These are phyloP conservation scores for Heimioporus retisporus DNA, from an alignment of 1,284 basidiomycete species.

Conservation along the genomic window DNA sequence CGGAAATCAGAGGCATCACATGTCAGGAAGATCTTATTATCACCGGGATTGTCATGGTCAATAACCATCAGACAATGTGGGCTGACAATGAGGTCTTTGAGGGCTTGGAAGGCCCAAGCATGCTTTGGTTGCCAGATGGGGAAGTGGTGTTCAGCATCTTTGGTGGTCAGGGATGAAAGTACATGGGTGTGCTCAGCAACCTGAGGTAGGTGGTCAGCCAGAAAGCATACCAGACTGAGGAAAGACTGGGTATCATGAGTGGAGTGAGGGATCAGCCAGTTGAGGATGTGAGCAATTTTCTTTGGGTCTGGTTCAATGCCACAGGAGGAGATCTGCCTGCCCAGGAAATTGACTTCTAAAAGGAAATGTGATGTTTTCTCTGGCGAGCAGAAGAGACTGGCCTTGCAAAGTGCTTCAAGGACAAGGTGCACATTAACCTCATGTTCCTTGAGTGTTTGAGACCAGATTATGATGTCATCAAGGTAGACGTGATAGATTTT, in stretches of 20 bases:
- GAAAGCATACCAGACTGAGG: conserved; percentile 45
- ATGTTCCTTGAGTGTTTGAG: conserved; percentile 41
- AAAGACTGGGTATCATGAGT: conserved; percentile 45
- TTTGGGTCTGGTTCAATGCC: not conserved
- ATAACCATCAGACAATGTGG: conserved; percentile 13
- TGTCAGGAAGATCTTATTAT: conserved; percentile 49
- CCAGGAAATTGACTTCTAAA: not conserved
- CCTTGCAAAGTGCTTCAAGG: not conserved
- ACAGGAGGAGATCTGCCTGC: not conserved
- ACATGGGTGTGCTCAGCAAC: no score
- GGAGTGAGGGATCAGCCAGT: conserved; percentile 46
- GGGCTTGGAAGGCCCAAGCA: conserved; percentile 46
- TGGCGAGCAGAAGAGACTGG: not conserved
- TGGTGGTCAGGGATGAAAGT: no score
- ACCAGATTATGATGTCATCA: conserved; percentile 33
- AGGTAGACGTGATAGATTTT: conserved; percentile 41
- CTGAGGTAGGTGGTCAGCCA: not conserved
- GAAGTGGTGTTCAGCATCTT: no score
- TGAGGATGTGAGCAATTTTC: not conserved
- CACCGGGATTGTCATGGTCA: conserved; percentile 41
- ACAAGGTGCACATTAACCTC: conserved; percentile 21
- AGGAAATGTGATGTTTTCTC: not conserved
- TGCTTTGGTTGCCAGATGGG: no score
- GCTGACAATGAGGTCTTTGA: conserved; percentile 50
- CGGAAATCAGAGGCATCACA: conserved; percentile 46